Conservation (phyloP, 805 yeast species). For the Sugiyamaella marilandica region DNA sequence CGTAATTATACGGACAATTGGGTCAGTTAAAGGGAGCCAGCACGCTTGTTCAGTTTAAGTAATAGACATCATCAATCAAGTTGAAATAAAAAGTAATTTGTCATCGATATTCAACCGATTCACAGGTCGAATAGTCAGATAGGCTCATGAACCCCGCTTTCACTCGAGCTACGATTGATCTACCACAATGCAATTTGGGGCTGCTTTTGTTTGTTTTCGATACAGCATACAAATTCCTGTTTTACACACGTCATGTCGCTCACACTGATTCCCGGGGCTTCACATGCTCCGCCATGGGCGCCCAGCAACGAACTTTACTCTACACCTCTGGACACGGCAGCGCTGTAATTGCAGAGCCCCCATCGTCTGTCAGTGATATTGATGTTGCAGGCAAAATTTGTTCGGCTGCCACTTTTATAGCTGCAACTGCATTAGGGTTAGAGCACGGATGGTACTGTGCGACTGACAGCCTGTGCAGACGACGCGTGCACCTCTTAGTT, state of each 20-base stretch:
- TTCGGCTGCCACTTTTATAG: background rate
- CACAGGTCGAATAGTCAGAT: too few relatives aligned
- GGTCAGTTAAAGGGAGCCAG: too few relatives aligned
- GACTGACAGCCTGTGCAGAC: background rate
- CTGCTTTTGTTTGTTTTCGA: too few relatives aligned
- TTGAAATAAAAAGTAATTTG: too few relatives aligned
- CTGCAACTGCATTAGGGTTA: background rate
- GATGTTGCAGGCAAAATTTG: slow-evolving; percentile 18
- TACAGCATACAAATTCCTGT: background rate
- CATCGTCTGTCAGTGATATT: slow-evolving; percentile 13
- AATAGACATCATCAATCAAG: too few relatives aligned
- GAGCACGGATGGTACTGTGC: background rate
- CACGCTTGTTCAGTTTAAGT: too few relatives aligned
- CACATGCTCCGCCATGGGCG: slow-evolving; percentile 31
- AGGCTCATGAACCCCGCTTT: too few relatives aligned
- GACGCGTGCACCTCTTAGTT: background rate
- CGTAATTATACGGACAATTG: too few relatives aligned
- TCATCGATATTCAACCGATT: too few relatives aligned
- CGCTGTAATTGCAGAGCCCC: background rate
- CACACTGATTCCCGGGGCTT: slow-evolving; percentile 35
- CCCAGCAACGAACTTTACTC: slow-evolving; percentile 33
- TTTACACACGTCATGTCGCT: slow-evolving; percentile 22
- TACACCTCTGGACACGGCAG: slow-evolving; percentile 12
- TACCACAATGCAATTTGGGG: too few relatives aligned
- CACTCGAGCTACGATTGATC: too few relatives aligned